Evolutionary conservation across 1,284 basidiomycete genomes (phyloP).

Genomic region (Cerrena zonata): DNA sequence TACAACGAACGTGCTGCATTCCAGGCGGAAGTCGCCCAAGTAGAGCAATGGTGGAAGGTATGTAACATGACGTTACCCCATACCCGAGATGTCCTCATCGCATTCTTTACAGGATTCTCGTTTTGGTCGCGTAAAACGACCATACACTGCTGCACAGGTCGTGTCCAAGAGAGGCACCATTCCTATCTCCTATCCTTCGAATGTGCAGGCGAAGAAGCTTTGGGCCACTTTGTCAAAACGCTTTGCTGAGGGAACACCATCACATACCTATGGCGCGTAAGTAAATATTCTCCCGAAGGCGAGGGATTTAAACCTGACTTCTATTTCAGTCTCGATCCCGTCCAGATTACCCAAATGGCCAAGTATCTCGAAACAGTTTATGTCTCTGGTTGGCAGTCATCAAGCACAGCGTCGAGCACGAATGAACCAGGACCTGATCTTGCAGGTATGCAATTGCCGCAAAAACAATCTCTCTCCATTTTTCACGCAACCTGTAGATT

Average conservation of each 20-base stretch:
- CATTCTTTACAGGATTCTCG: constrained; percentile 64
- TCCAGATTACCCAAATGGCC: constrained; percentile 97
- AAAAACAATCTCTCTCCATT: background rate
- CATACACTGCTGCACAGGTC: constrained; percentile 90
- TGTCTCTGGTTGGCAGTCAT: constrained; percentile 95
- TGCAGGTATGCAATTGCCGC: constrained; percentile 67
- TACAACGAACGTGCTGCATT: constrained; percentile 59
- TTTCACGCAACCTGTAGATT: constrained; percentile 68
- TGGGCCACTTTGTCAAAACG: constrained; percentile 67
- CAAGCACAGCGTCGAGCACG: constrained; percentile 84
- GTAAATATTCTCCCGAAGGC: constrained; percentile 32
- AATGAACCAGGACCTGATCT: constrained; percentile 98
- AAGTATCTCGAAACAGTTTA: constrained; percentile 98
- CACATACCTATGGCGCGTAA: constrained; percentile 95
- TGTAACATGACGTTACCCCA: constrained; percentile 16
- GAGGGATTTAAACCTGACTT: background rate
- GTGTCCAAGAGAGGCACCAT: constrained; percentile 92
- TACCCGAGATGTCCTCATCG: constrained; percentile 5
- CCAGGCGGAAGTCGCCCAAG: constrained; percentile 74
- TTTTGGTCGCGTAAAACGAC: constrained; percentile 79
- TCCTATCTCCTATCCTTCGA: constrained; percentile 80
- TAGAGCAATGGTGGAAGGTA: constrained; percentile 93
- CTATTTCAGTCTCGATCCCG: constrained; percentile 78
- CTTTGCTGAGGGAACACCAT: constrained; percentile 68
- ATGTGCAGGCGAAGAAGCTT: constrained; percentile 84